phyloP scores from a whole-genome alignment of 345 rosid species.

The Sonneratia caseolaris region DNA sequence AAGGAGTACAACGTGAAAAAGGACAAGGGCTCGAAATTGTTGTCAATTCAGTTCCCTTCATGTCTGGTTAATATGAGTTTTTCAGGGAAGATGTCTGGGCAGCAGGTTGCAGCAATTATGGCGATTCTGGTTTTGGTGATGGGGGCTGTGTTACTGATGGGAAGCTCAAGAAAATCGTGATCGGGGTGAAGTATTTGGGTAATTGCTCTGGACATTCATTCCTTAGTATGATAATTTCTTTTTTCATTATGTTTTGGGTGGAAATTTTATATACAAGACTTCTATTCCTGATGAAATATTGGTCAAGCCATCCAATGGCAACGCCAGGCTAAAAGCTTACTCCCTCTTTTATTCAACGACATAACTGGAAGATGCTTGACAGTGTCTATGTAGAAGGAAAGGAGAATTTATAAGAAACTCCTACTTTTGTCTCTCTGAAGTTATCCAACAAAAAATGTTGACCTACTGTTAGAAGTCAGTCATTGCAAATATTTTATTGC shows the following conservation, averaged over 20 bases:
- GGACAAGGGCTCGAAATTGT: neutral
- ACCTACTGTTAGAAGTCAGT: neutral
- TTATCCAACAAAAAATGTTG: neutral
- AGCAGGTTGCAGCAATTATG: conserved; percentile 1
- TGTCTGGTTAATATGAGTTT: conserved; percentile 9
- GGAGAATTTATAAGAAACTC: neutral
- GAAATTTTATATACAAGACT: no score
- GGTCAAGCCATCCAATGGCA: neutral
- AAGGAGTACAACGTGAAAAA: conserved; percentile 1
- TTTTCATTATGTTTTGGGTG: no score
- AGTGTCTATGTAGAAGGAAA: neutral
- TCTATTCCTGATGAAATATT: neutral
- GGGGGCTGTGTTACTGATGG: conserved; percentile 11
- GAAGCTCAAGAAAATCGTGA: conserved; percentile 3
- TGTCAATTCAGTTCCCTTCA: neutral
- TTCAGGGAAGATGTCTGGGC: neutral
- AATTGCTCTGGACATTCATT: neutral
- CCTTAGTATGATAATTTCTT: no score
- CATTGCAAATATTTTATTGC: neutral
- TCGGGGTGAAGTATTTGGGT: neutral
- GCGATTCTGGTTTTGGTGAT: conserved; percentile 14
- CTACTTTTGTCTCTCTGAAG: neutral
- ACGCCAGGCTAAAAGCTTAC: neutral
- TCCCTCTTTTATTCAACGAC: neutral
- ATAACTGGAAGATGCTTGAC: neutral